phyloP scores from a whole-genome alignment of 257 asterid species.

The Plantago elongata region DNA sequence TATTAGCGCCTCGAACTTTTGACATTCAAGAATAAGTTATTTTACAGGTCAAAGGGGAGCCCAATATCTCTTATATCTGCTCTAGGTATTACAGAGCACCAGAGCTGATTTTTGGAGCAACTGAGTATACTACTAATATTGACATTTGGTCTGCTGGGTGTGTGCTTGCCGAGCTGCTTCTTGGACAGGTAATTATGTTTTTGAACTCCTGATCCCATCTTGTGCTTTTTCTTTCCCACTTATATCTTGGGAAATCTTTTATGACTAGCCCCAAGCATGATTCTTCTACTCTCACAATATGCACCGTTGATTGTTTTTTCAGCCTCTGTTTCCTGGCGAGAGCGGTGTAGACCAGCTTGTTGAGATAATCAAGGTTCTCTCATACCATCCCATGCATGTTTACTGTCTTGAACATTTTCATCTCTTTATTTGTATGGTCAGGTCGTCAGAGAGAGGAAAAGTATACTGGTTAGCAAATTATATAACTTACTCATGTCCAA shows the following conservation, averaged over 20 bases:
- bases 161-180: slow-evolving; percentile 77
- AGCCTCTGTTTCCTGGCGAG: slow-evolving; percentile 99
- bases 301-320: slow-evolving; percentile 23
- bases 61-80: slow-evolving; percentile 85
- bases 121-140: slow-evolving; percentile 70
- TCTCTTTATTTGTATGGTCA: background rate
- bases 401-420: background rate
- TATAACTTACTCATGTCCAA: background rate
- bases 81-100: slow-evolving; percentile 86
- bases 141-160: slow-evolving; percentile 92
- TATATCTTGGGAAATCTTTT: slow-evolving; percentile 5
- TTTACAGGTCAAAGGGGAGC: slow-evolving; percentile 79
- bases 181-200: slow-evolving; percentile 52
- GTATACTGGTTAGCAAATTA: background rate
- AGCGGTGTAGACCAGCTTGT: slow-evolving; percentile 99
- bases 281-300: slow-evolving; percentile 16
- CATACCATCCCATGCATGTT: slow-evolving; percentile 18
- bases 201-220: background rate
- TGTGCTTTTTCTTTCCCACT: background rate
- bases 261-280: background rate
- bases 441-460: background rate
- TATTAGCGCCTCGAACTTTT: slow-evolving; percentile 12
- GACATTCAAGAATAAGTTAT: slow-evolving; percentile 15
- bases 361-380: slow-evolving; percentile 85
- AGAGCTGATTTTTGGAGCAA: slow-evolving; percentile 83